These are phyloP conservation scores for Auriscalpium microsporum DNA, from an alignment of 768 basidiomycete genomes.

Conservation along the genomic window DNA sequence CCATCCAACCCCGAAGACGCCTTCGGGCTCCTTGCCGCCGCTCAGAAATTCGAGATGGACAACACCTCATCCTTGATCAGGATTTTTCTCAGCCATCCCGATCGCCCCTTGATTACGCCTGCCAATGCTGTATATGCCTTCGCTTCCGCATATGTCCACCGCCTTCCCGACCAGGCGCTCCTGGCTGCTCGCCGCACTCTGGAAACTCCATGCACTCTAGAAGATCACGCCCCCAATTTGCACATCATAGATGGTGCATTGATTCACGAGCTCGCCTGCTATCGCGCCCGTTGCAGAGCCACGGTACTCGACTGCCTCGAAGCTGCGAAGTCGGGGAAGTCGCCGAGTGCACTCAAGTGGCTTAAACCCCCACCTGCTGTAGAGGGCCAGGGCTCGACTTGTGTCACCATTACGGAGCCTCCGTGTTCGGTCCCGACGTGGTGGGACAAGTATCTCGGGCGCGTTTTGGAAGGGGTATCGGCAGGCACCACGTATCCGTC, in stretches of 20 bases:
- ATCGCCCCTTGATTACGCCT: neutral
- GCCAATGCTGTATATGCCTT: neutral
- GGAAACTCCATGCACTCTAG: neutral
- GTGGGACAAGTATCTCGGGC: neutral
- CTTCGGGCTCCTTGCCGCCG: neutral
- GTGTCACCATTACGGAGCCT: neutral
- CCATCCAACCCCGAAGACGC: neutral
- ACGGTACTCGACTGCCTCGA: neutral
- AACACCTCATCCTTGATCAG: neutral
- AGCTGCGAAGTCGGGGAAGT: neutral
- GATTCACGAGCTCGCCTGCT: neutral
- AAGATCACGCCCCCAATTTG: neutral
- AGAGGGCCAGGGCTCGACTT: neutral
- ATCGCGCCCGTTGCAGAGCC: neutral
- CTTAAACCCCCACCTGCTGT: neutral
- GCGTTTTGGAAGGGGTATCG: neutral
- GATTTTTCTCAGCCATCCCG: neutral
- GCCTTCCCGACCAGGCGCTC: neutral
- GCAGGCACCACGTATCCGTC: neutral
- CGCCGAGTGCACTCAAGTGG: neutral
- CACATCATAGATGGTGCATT: neutral
- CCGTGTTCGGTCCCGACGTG: neutral
- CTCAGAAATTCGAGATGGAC: neutral
- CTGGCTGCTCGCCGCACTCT: neutral
- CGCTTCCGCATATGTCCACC: neutral